Base-by-base conservation (phyloP, 768 basidiomycete species). In the Leccinellum albellum region DNA sequence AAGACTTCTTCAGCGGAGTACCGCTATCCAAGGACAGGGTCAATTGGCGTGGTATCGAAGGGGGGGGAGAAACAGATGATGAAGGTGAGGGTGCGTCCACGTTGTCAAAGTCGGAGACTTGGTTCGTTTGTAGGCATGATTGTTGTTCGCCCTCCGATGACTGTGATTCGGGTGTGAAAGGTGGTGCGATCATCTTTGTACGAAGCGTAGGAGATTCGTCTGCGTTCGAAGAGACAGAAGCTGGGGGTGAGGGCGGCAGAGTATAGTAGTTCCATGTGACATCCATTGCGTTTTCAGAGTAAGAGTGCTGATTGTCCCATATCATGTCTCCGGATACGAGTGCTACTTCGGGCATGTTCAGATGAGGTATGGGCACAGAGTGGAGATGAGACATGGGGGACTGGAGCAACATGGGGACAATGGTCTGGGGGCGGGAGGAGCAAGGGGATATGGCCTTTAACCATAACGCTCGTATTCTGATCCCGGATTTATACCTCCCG, bases 91-190 rank as follows among this genome's bases (percentile, higher is more conserved):
- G 67, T 2, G 60, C 57, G 6, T 75, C 72, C 28, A 66, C 62
- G 3, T 28, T 31, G 26, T 76, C 71, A 4, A 78, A 72, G 70
- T 88, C 87, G 70, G 89, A 90, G 64, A 89, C 77, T 73, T 89
- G 84, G 69, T 83, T 82, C 15, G 88, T 89, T 32, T 88, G 80
- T 14, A 89, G 70, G 66, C 86, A 89, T 42, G 82, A 73, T 54
- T 74, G 72, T 57, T 77, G 79, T 53, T 81, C 78, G 54, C 74
- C 67, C 23, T 82, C 79, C 17, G 75, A 71, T 28, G 75, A 71
- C 26, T 54, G 61, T 12, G 70, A 60, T 59, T 82, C 82, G 5
- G 81, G 77, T 59, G 75, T 75, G 65, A 75, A 72, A 60, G 77
- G 78, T 58, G 79, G 76, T 69, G 78, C 81, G 75, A 86, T 81